Conservation (phyloP, 2,329 filamentous ascomycete genomes). For the Hypoxylon sp. region DNA sequence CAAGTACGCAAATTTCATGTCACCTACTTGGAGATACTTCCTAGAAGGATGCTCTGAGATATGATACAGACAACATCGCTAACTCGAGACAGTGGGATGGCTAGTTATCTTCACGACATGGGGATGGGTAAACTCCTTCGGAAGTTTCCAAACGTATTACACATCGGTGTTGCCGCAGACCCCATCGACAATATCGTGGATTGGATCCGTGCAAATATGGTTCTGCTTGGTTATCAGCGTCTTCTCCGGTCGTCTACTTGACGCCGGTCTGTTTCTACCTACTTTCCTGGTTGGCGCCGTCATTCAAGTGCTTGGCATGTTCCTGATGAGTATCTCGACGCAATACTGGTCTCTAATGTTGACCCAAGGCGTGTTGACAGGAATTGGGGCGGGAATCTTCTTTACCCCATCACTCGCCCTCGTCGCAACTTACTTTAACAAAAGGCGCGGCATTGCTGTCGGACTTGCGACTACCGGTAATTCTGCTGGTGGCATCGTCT, state of each 20-base stretch:
- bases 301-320: constrained; percentile 61
- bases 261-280: constrained; percentile 60
- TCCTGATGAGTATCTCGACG: constrained; percentile 60
- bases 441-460: constrained; percentile 68
- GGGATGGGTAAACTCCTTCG: constrained; percentile 64
- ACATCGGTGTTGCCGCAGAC: constrained; percentile 53
- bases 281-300: constrained; percentile 58
- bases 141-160: constrained; percentile 64
- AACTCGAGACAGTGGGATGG: constrained; percentile 51
- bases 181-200: constrained; percentile 61
- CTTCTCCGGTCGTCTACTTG: constrained; percentile 60
- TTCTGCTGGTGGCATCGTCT: constrained; percentile 68
- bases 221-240: constrained; percentile 60
- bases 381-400: constrained; percentile 68
- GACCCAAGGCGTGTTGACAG: constrained; percentile 64
- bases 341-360: constrained; percentile 66
- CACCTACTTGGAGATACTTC: background rate
- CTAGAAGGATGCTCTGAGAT: background rate
- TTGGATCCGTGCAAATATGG: constrained; percentile 62
- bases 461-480: constrained; percentile 72
- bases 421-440: constrained; percentile 73
- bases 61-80: constrained; percentile 15
- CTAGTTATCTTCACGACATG: constrained; percentile 62
- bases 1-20: constrained; percentile 34
- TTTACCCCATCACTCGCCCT: constrained; percentile 72